These are phyloP conservation scores for Pulveroboletus sp. DNA, from an alignment of 768 basidiomycete genomes.

Conservation along the genomic window DNA sequence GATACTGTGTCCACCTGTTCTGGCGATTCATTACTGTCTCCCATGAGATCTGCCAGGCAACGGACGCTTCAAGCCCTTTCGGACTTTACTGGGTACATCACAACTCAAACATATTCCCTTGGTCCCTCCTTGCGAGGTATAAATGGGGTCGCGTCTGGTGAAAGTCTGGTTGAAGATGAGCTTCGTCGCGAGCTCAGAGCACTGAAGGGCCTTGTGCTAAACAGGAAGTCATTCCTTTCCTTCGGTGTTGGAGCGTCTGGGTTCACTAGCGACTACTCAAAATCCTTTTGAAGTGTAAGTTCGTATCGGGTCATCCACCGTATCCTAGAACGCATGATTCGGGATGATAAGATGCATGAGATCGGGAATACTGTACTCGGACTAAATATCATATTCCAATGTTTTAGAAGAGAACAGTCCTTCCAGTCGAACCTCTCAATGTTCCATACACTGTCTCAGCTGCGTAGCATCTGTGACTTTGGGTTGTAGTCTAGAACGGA, in stretches of 20 bases:
- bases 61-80: conserved; percentile 61
- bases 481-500: background rate
- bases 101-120: conserved; percentile 59
- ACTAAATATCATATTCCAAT: background rate
- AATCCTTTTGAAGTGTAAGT: background rate
- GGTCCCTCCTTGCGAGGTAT: conserved; percentile 14
- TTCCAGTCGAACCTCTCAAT: background rate
- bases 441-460: background rate
- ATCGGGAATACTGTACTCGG: background rate
- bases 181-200: conserved; percentile 69
- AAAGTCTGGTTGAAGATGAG: conserved; percentile 49
- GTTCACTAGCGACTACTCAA: conserved; percentile 1
- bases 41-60: conserved; percentile 40
- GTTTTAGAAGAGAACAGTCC: background rate
- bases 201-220: conserved; percentile 74
- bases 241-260: conserved; percentile 1
- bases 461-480: background rate
- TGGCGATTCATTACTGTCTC: conserved; percentile 1
- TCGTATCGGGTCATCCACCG: background rate
- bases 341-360: background rate
- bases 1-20: conserved; percentile 10
- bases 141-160: conserved; percentile 14
- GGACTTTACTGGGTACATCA: conserved; percentile 76
- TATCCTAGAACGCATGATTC: background rate
- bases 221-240: conserved; percentile 45